Conservation (phyloP, 768 basidiomycete species). For the Grammothele lineata region DNA sequence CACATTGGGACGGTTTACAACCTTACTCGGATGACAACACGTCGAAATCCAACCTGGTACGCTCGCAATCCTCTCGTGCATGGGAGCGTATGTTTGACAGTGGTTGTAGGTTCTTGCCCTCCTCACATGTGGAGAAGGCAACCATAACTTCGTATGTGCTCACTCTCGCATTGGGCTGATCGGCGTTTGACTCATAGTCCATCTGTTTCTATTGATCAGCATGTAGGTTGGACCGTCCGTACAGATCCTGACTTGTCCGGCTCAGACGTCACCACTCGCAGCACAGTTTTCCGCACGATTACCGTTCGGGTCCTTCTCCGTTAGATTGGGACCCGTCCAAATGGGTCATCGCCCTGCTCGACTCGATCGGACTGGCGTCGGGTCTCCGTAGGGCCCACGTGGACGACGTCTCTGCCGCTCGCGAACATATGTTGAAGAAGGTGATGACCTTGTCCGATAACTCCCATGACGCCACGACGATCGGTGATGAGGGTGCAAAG, state of each 20-base stretch:
- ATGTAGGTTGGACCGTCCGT: slow-evolving; percentile 42
- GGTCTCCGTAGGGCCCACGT: slow-evolving; percentile 46
- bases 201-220: slow-evolving; percentile 35
- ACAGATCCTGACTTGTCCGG: no score
- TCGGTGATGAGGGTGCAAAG: background rate
- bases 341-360: slow-evolving; percentile 62
- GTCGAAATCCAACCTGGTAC: slow-evolving; percentile 67
- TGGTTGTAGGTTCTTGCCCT: slow-evolving; percentile 54
- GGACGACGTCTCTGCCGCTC: slow-evolving; percentile 46
- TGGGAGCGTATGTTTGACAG: no score
- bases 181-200: background rate
- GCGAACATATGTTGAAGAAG: slow-evolving; percentile 45
- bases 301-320: slow-evolving; percentile 57
- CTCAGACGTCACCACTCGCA: no score
- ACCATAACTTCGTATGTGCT: slow-evolving; percentile 65
- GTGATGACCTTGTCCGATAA: no score
- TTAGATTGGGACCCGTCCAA: slow-evolving; percentile 80
- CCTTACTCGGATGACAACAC: slow-evolving; percentile 80
- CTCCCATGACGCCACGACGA: slow-evolving; percentile 5
- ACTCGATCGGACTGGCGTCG: slow-evolving; percentile 42
- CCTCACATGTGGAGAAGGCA: slow-evolving; percentile 72
- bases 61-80: slow-evolving; percentile 15
- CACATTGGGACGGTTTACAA: slow-evolving; percentile 80
- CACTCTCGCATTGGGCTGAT: background rate
- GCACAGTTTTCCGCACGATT: slow-evolving; percentile 79